Evolutionary conservation across 192 early-diverging fungal species (phyloP).

Genomic region (Backusella circina): DNA sequence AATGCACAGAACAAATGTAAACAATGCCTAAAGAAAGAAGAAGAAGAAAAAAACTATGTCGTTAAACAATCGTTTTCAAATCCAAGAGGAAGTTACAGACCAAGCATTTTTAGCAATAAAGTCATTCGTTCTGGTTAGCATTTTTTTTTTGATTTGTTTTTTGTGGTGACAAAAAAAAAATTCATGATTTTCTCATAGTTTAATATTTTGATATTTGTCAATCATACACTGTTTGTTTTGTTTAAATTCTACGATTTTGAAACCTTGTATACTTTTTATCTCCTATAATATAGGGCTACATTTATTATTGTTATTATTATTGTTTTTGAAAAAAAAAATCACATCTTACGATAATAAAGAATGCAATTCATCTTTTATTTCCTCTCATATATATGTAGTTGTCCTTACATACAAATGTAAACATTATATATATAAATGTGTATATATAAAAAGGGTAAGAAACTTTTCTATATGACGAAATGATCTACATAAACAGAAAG

Average conservation of each 20-base stretch:
- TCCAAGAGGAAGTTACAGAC: neutral
- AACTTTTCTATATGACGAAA: neutral
- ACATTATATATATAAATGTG: neutral
- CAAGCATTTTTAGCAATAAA: neutral
- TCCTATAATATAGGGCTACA: neutral
- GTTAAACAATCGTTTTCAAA: neutral
- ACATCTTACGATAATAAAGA: neutral
- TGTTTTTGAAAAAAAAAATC: neutral
- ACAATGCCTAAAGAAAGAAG: neutral
- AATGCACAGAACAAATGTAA: neutral
- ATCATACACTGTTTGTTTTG: neutral
- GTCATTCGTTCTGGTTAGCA: neutral
- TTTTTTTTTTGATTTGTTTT: neutral
- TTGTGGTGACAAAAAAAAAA: neutral
- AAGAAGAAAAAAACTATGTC: neutral
- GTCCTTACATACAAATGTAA: neutral
- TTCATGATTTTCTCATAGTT: neutral
- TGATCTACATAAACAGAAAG: constrained; percentile 1
- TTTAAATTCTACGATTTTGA: neutral
- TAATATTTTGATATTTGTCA: neutral
- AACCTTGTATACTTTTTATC: neutral
- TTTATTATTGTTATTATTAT: neutral
- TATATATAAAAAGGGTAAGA: neutral
- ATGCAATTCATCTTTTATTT: neutral
- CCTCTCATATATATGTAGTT: neutral